Percentiles rank a stretch among this genome's conserved stretches.
phyloP scores from a whole-genome alignment of 176 grass and related monocot genomes.

The Tillandsia fasciculata region DNA sequence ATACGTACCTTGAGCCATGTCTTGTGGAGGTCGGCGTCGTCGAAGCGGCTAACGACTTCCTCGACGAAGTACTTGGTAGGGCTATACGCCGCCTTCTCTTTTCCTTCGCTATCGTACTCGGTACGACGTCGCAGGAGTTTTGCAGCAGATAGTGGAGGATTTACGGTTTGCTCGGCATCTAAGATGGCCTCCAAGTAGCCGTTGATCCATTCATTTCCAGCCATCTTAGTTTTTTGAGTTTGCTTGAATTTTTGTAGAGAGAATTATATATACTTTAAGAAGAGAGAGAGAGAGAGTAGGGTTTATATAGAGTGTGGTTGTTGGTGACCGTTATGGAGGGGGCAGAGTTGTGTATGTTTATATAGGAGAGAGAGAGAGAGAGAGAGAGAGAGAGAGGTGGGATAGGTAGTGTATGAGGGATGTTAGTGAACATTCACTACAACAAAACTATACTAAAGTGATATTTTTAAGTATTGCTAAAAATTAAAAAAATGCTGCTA shows the following conservation, averaged over 20 bases:
- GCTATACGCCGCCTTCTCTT: conserved; percentile 34
- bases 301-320: not conserved
- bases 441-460: too few relatives aligned
- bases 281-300: not conserved
- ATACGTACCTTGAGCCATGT: conserved; percentile 91
- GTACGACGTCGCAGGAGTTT: not conserved
- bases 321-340: not conserved
- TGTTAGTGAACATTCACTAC: not conserved
- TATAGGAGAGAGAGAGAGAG: not conserved
- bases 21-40: conserved; percentile 83
- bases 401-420: too few relatives aligned
- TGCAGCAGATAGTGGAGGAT: conserved; percentile 27
- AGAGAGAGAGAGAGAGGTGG: not conserved
- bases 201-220: conserved; percentile 87
- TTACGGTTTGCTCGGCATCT: conserved; percentile 33
- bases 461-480: too few relatives aligned
- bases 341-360: not conserved
- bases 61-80: conserved; percentile 91
- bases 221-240: conserved; percentile 17
- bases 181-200: conserved; percentile 95
- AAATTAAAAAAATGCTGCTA: too few relatives aligned
- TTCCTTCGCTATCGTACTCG: not conserved
- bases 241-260: too few relatives aligned
- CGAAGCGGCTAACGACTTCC: conserved; percentile 83
- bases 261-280: not conserved